phyloP scores from a whole-genome alignment of 495 filamentous ascomycete species.

The Parachaetomium inaequale region DNA sequence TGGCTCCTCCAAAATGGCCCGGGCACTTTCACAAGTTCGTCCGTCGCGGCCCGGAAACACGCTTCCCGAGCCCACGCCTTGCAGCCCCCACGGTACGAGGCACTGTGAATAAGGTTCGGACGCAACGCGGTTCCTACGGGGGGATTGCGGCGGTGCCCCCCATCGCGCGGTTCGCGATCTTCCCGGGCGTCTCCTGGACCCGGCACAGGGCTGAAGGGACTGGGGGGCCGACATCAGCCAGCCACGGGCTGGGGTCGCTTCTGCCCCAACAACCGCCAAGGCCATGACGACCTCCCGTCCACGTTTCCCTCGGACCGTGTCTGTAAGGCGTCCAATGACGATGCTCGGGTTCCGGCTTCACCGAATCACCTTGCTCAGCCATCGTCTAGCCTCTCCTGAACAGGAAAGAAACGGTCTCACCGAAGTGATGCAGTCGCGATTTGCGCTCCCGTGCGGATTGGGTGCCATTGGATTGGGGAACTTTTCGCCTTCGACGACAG shows the following conservation, averaged over 20 bases:
- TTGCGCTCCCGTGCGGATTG: slow-evolving; percentile 5
- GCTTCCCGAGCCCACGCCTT: too few species aligned
- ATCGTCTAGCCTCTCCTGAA: background rate
- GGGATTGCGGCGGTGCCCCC: background rate
- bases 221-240: background rate
- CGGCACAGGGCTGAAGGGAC: background rate
- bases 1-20: too few species aligned
- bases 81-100: background rate
- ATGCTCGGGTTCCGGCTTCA: background rate
- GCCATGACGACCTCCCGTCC: too few species aligned
- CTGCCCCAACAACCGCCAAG: too few species aligned
- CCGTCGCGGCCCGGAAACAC: too few species aligned
- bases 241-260: background rate
- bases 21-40: too few species aligned
- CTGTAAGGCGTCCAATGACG: background rate
- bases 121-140: background rate
- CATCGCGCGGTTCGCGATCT: background rate
- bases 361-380: background rate
- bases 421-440: background rate
- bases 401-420: background rate
- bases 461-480: background rate
- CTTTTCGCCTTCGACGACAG: background rate
- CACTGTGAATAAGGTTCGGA: background rate
- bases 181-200: background rate
- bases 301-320: too few species aligned